Conservation (phyloP, 139 green algal genomes). For the Zygnema cylindricum region DNA sequence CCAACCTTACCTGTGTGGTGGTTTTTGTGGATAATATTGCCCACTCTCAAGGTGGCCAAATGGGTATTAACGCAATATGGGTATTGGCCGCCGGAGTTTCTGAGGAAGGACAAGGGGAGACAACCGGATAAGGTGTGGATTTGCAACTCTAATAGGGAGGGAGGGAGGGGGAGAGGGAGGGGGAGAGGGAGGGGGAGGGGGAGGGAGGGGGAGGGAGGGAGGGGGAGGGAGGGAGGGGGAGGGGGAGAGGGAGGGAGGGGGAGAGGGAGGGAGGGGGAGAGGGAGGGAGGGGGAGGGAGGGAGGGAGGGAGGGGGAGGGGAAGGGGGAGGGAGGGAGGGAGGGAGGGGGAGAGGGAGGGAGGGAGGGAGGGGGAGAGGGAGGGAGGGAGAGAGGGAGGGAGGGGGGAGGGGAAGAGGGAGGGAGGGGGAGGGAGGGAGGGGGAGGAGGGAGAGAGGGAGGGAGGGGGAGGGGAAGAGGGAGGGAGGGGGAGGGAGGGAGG, state of each 20-base stretch:
- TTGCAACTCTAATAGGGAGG: background rate
- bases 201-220: conserved; percentile 23
- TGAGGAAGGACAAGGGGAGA: too few relatives aligned
- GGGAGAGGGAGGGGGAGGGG: background rate
- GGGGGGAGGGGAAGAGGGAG: background rate
- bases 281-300: background rate
- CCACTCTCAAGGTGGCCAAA: too few relatives aligned
- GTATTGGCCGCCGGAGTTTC: too few relatives aligned
- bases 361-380: background rate
- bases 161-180: background rate
- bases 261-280: background rate
- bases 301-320: background rate
- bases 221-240: background rate
- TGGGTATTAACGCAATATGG: too few relatives aligned
- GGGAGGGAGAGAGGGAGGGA: background rate
- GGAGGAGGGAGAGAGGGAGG: background rate
- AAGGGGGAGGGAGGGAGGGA: background rate
- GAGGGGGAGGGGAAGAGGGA: background rate
- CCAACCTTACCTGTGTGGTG: too few relatives aligned
- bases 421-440: background rate
- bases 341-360: background rate
- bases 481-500: conserved; percentile 3
- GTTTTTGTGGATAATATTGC: too few relatives aligned
- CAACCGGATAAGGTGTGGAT: too few relatives aligned
- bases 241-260: background rate